phyloP scores from a whole-genome alignment of 2,329 filamentous ascomycete genomes.

The Claviceps monticola region DNA sequence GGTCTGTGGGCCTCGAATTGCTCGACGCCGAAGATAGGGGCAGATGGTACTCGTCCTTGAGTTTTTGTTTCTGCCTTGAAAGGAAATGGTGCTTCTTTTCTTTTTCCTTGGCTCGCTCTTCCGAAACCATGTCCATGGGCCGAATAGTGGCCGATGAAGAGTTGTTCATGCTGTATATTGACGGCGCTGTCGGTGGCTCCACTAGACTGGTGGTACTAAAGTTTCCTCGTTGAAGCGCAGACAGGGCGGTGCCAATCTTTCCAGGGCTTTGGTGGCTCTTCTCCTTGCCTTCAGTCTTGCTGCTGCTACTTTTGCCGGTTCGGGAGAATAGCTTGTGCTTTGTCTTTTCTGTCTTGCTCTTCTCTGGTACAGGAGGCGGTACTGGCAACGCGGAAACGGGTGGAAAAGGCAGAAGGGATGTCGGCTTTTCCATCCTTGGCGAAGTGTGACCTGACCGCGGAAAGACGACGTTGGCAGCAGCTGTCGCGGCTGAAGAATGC shows the following conservation, averaged over 20 bases:
- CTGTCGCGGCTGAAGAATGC: constrained; percentile 49
- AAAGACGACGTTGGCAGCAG: constrained; percentile 58
- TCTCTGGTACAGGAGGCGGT: constrained; percentile 35
- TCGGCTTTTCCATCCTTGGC: constrained; percentile 25
- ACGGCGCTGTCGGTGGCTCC: constrained; percentile 43
- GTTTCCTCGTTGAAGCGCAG: constrained; percentile 51
- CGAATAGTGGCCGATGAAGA: constrained; percentile 65
- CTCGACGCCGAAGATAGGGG: constrained; percentile 63
- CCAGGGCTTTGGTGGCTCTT: constrained; percentile 60
- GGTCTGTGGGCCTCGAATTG: constrained; percentile 64
- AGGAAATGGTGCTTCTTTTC: constrained; percentile 70
- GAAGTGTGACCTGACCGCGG: constrained; percentile 46
- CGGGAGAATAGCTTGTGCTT: constrained; percentile 75
- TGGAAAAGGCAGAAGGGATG: constrained; percentile 20
- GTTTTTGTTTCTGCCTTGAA: constrained; percentile 65
- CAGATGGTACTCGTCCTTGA: constrained; percentile 60
- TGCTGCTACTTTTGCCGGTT: constrained; percentile 55
- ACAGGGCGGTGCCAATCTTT: constrained; percentile 53
- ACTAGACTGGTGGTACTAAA: constrained; percentile 58
- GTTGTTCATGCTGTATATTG: constrained; percentile 62
- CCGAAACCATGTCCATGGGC: constrained; percentile 38
- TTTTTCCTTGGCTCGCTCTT: constrained; percentile 38
- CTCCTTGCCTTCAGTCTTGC: constrained; percentile 50
- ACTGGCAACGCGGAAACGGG: constrained; percentile 21
- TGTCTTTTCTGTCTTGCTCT: constrained; percentile 47